Percentiles rank a stretch among this genome's conserved stretches.
Conservation (phyloP, 345 rosid genomes). For the Combretum micranthum region DNA sequence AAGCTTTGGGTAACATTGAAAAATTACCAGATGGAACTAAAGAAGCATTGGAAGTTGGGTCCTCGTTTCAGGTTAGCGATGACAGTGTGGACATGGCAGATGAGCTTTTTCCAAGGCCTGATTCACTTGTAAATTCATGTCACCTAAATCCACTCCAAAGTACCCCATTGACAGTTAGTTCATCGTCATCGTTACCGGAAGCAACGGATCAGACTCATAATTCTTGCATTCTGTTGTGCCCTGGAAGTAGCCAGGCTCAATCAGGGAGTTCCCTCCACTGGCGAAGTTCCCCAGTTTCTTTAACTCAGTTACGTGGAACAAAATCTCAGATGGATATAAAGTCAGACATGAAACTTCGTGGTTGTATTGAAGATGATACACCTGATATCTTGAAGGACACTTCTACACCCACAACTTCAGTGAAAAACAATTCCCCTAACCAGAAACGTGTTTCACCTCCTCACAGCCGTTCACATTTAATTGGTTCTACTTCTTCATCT, state of each 20-base stretch:
- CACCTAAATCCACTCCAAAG: constrained; percentile 22
- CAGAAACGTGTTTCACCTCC: constrained; percentile 55
- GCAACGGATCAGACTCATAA: constrained; percentile 17
- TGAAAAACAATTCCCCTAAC: constrained; percentile 46
- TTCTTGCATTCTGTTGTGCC: constrained; percentile 17
- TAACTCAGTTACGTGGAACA: constrained; percentile 20
- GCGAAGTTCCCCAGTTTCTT: constrained; percentile 32
- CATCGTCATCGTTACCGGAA: constrained; percentile 28
- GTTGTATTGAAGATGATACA: constrained; percentile 35
- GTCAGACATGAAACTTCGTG: constrained; percentile 15
- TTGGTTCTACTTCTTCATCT: constrained; percentile 29
- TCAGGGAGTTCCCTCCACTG: constrained; percentile 25
- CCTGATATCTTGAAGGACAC: constrained; percentile 42
- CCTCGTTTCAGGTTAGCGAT: constrained; percentile 18
- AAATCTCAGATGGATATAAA: constrained; percentile 22
- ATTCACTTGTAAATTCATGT: constrained; percentile 21
- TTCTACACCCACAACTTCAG: constrained; percentile 23
- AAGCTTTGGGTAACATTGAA: constrained; percentile 18
- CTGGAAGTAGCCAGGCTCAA: constrained; percentile 20
- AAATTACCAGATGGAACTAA: constrained; percentile 20
- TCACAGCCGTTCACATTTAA: constrained; percentile 13
- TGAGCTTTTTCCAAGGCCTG: constrained; percentile 20
- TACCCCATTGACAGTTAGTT: constrained; percentile 14
- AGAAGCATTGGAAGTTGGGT: constrained; percentile 15
- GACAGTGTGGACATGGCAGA: constrained; percentile 15